Evolutionary conservation across 2,329 filamentous ascomycete genomes (phyloP).

Genomic region (Neophaeococcomyces aloes): DNA sequence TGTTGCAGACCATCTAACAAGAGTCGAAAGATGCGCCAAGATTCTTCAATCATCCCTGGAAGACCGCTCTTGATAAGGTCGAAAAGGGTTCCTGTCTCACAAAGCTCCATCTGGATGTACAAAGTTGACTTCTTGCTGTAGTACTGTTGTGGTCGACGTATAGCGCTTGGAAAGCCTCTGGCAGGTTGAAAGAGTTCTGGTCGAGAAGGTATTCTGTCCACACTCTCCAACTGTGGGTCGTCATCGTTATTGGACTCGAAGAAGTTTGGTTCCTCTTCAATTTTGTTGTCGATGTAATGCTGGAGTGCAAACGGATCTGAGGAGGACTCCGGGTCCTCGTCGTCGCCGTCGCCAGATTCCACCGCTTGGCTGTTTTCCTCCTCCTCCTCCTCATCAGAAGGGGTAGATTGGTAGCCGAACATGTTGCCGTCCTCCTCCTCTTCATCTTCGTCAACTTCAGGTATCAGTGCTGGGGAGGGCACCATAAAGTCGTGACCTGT

Average conservation of each 20-base stretch:
- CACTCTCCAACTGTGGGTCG: conserved; percentile 28
- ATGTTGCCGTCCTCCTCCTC: conserved; percentile 28
- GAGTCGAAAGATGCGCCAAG: conserved; percentile 85
- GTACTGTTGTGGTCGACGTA: conserved; percentile 3
- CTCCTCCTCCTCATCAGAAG: conserved; percentile 28
- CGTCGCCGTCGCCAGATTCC: background rate
- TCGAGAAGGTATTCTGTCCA: conserved; percentile 13
- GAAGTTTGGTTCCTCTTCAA: conserved; percentile 17
- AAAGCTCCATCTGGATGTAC: conserved; percentile 99
- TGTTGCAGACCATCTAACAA: conserved; percentile 81
- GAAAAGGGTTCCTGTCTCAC: conserved; percentile 81
- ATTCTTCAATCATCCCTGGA: conserved; percentile 61
- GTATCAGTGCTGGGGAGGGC: conserved; percentile 57
- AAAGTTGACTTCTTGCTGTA: conserved; percentile 45
- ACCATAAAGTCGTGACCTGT: conserved; percentile 86
- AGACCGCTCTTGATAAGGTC: conserved; percentile 69
- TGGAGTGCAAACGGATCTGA: conserved; percentile 6
- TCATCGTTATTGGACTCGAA: conserved; percentile 21
- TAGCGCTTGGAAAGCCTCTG: conserved; percentile 24
- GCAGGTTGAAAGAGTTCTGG: conserved; percentile 5
- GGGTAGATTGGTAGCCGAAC: conserved; percentile 22
- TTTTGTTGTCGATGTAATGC: background rate
- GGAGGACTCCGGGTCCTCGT: background rate
- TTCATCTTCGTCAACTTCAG: conserved; percentile 45
- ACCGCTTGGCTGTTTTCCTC: conserved; percentile 23